phyloP scores from a whole-genome alignment of 2,329 filamentous ascomycete species.

The Fusarium cyanostomum region DNA sequence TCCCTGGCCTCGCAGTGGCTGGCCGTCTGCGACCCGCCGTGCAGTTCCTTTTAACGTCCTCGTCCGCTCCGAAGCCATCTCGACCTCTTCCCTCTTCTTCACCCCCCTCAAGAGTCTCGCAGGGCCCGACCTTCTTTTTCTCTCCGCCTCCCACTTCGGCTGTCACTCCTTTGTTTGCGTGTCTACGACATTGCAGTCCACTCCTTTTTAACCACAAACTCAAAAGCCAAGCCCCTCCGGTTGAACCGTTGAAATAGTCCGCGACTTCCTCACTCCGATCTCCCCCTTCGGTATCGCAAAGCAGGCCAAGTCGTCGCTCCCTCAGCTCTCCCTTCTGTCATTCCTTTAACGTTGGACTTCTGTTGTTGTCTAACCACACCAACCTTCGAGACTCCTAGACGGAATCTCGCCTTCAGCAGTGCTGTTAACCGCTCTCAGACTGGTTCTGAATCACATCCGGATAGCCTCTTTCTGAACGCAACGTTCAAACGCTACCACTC shows the following conservation, averaged over 20 bases:
- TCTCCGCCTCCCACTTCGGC: constrained; percentile 12
- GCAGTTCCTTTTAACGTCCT: constrained; percentile 45
- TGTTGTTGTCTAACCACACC: constrained; percentile 37
- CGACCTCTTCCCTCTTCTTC: constrained; percentile 35
- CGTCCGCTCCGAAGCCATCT: constrained; percentile 37
- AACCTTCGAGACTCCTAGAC: constrained; percentile 39
- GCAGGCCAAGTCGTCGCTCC: constrained; percentile 35
- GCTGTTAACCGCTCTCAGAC: constrained; percentile 38
- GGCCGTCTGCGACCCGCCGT: constrained; percentile 35
- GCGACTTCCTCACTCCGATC: constrained; percentile 31
- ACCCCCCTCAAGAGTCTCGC: constrained; percentile 41
- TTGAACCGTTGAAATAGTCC: constrained; percentile 44
- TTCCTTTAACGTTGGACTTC: constrained; percentile 37
- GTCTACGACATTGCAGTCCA: constrained; percentile 48
- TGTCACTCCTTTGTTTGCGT: constrained; percentile 45
- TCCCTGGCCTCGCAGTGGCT: constrained; percentile 32
- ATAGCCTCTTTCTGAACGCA: constrained; percentile 11
- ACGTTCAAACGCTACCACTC: constrained; percentile 10
- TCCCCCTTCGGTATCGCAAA: constrained; percentile 29
- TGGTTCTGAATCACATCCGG: constrained; percentile 40
- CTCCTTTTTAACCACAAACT: constrained; percentile 42
- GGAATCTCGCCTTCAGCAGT: constrained; percentile 39
- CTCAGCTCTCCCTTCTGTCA: constrained; percentile 40
- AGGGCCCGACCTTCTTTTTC: constrained; percentile 37
- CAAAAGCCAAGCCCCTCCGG: constrained; percentile 38